phyloP scores from a whole-genome alignment of 108 stramenopile genomes.

The Parmales sp. region DNA sequence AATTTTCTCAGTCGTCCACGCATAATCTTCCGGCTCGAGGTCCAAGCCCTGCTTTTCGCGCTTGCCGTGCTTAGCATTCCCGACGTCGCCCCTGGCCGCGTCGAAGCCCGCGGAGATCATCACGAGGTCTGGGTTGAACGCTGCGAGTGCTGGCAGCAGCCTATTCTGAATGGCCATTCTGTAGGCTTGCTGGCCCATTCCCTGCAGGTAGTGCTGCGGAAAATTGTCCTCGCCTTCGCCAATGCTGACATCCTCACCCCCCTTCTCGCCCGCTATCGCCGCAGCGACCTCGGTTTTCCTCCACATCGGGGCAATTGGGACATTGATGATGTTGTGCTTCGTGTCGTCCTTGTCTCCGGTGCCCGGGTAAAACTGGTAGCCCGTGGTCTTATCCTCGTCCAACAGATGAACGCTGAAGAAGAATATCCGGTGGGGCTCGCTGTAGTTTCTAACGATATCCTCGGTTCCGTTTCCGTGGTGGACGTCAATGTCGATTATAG shows the following conservation, averaged over 20 bases:
- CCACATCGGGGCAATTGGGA: conserved; percentile 85
- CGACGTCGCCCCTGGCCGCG: conserved; percentile 76
- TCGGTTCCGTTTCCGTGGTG: conserved; percentile 98
- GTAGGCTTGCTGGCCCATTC: conserved; percentile 53
- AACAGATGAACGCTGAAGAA: conserved; percentile 89
- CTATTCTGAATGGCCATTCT: conserved; percentile 63
- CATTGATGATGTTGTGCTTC: conserved; percentile 87
- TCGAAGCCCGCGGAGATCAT: conserved; percentile 96
- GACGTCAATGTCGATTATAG: conserved; percentile 95
- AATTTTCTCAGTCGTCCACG: conserved; percentile 70
- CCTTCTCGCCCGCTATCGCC: not conserved
- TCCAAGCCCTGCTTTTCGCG: conserved; percentile 61
- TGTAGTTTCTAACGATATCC: conserved; percentile 80
- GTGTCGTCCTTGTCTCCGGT: conserved; percentile 80
- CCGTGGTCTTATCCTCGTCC: conserved; percentile 63
- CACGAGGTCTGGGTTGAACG: conserved; percentile 90
- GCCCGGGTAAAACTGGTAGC: conserved; percentile 91
- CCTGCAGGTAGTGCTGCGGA: conserved; percentile 33
- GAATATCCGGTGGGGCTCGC: conserved; percentile 71
- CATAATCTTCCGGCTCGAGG: conserved; percentile 75
- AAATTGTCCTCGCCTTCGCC: too few relatives aligned
- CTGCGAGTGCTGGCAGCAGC: conserved; percentile 70
- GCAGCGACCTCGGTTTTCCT: conserved; percentile 38
- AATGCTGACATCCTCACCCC: not conserved
- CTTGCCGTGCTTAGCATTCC: conserved; percentile 66